Conservation (phyloP, 1,284 basidiomycete species). For the Heterobasidion occidentale region DNA sequence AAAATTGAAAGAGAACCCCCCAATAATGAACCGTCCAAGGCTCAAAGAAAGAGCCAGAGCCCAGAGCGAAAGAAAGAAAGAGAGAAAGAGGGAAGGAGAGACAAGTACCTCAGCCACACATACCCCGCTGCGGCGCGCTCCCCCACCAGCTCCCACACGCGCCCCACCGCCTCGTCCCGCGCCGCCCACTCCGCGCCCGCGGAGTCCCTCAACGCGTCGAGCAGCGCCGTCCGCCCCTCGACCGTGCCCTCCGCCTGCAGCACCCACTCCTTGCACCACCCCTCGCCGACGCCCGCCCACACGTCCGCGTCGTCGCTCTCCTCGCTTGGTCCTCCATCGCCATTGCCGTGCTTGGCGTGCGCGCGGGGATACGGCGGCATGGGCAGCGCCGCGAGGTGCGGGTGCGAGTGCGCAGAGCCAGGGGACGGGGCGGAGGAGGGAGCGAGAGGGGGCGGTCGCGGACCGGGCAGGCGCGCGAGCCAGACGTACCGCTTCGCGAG, state of each 20-base stretch:
- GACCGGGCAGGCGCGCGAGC: slow-evolving; percentile 41
- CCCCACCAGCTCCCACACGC: slow-evolving; percentile 52
- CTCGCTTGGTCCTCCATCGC: too few species aligned
- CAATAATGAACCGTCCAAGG: too few species aligned
- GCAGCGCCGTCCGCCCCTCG: slow-evolving; percentile 50
- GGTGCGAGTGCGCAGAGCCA: too few species aligned
- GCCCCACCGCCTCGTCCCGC: slow-evolving; percentile 14
- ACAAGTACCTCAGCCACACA: slow-evolving; percentile 53
- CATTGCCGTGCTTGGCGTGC: too few species aligned
- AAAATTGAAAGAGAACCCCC: too few species aligned
- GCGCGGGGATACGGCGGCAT: too few species aligned
- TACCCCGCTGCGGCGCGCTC: slow-evolving; percentile 49
- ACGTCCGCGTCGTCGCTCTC: slow-evolving; percentile 19
- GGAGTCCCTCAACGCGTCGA: slow-evolving; percentile 42
- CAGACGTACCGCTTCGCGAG: slow-evolving; percentile 53
- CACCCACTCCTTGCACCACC: slow-evolving; percentile 71
- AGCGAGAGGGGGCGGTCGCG: background rate
- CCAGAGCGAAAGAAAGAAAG: background rate
- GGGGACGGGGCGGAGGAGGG: too few species aligned
- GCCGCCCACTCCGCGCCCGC: slow-evolving; percentile 7
- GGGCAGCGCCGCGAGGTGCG: too few species aligned
- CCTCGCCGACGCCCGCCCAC: slow-evolving; percentile 42
- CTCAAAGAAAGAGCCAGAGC: too few species aligned
- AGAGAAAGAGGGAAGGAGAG: background rate
- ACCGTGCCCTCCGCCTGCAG: slow-evolving; percentile 66